These are phyloP conservation scores for Vigna unguiculata DNA, from an alignment of 306 rosid species.

Conservation along the genomic window DNA sequence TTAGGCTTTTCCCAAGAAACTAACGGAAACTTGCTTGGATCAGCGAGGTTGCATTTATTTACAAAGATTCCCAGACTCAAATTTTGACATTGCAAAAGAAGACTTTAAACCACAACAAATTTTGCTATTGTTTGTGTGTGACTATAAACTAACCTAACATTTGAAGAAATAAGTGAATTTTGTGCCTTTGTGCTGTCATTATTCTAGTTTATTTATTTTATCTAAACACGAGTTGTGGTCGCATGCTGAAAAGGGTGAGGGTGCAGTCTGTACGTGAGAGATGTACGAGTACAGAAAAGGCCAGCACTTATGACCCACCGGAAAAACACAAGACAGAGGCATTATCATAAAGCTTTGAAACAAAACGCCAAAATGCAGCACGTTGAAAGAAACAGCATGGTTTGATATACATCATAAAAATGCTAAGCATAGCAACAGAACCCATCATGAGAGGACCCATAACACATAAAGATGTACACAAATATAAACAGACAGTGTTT, in stretches of 20 bases:
- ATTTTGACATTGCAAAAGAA: neutral
- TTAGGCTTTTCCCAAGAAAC: neutral
- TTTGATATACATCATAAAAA: constrained; percentile 18
- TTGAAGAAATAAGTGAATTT: neutral
- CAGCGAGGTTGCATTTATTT: too few relatives aligned
- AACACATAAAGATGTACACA: constrained; percentile 13
- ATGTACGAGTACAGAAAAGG: constrained; percentile 27
- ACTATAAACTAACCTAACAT: neutral
- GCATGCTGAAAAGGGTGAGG: constrained; percentile 37
- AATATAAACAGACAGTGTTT: constrained; percentile 10
- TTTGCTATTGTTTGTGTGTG: neutral
- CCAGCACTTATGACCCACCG: constrained; percentile 36
- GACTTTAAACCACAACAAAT: neutral
- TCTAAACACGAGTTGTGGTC: constrained; percentile 35
- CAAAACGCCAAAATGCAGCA: constrained; percentile 40
- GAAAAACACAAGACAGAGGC: constrained; percentile 28
- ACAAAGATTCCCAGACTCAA: neutral
- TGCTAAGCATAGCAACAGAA: constrained; percentile 4
- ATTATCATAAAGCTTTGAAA: constrained; percentile 20
- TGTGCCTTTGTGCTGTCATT: neutral
- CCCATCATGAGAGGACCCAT: constrained; percentile 1
- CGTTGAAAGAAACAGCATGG: neutral
- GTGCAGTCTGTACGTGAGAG: constrained; percentile 19
- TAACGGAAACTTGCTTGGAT: neutral
- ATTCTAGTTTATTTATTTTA: constrained; percentile 1